Evolutionary conservation across 257 asterid genomes (phyloP).

Genomic region (Solanum dulcamara): DNA sequence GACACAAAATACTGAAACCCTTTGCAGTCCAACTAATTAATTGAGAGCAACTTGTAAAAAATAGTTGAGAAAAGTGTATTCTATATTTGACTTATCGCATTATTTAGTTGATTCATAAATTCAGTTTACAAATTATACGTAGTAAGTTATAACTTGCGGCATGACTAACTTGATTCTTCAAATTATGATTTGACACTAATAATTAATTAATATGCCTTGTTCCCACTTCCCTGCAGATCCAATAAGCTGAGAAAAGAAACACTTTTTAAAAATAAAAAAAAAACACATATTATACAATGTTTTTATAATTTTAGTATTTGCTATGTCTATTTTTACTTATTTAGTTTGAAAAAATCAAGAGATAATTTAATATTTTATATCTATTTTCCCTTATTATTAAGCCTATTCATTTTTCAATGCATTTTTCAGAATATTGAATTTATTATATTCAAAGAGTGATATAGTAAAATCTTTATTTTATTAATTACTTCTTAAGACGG

Average conservation of each 20-base stretch:
- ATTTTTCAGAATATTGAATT: too few species aligned
- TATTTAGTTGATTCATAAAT: background rate
- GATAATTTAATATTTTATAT: too few species aligned
- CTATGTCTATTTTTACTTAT: too few species aligned
- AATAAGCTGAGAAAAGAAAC: background rate
- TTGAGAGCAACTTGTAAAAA: background rate
- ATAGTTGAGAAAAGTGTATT: background rate
- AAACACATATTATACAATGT: too few species aligned
- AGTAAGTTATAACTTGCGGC: background rate
- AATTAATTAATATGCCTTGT: background rate
- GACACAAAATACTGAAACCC: background rate
- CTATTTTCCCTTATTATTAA: too few species aligned
- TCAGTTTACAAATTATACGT: background rate
- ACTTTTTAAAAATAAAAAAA: too few species aligned
- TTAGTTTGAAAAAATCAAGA: too few species aligned
- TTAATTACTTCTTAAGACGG: background rate
- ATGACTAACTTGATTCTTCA: background rate
- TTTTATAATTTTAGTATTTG: too few species aligned
- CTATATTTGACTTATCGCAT: background rate
- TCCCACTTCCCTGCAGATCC: background rate
- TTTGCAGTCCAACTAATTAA: background rate
- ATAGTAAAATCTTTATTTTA: too few species aligned
- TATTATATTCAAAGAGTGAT: background rate
- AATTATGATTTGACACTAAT: background rate
- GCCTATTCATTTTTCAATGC: too few species aligned